phyloP scores from a whole-genome alignment of 2,329 filamentous ascomycete genomes.

The Beauveria sp. region DNA sequence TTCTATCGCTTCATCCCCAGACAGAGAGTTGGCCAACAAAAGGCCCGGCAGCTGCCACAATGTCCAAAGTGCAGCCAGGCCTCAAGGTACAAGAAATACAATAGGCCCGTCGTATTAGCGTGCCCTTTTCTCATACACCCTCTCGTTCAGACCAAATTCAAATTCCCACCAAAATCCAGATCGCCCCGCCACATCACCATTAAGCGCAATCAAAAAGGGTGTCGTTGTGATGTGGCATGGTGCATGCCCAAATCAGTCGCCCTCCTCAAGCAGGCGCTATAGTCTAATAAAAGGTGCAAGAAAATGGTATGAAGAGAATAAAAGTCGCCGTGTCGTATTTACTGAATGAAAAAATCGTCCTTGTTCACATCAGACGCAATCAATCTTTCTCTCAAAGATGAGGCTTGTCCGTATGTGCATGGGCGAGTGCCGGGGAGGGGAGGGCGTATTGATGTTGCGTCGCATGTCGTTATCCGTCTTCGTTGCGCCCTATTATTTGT shows the following conservation, averaged over 20 bases:
- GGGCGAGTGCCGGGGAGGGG: not conserved
- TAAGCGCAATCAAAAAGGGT: conserved; percentile 9
- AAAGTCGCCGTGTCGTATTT: conserved; percentile 7
- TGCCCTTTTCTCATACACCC: not conserved
- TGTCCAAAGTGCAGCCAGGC: conserved; percentile 8
- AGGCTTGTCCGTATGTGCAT: not conserved
- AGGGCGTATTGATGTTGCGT: not conserved
- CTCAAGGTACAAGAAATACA: conserved; percentile 6
- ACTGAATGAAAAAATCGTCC: conserved; percentile 3
- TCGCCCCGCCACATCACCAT: conserved; percentile 12
- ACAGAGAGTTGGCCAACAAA: not conserved
- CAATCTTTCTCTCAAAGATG: conserved; percentile 3
- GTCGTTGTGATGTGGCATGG: conserved; percentile 14
- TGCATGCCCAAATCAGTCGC: not conserved
- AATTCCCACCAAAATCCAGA: conserved; percentile 4
- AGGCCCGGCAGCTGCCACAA: not conserved
- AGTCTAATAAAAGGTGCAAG: conserved; percentile 8
- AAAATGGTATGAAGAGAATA: not conserved
- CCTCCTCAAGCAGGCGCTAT: not conserved
- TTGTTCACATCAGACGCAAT: not conserved
- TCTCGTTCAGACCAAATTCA: not conserved
- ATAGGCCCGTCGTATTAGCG: not conserved
- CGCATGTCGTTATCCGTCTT: not conserved
- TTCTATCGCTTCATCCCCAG: not conserved
- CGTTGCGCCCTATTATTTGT: conserved; percentile 36